Evolutionary conservation across 495 filamentous ascomycete species (phyloP), one percentile per base, ranked within the genome.

Genomic region (Aspergillus saccharolyticus): DNA sequence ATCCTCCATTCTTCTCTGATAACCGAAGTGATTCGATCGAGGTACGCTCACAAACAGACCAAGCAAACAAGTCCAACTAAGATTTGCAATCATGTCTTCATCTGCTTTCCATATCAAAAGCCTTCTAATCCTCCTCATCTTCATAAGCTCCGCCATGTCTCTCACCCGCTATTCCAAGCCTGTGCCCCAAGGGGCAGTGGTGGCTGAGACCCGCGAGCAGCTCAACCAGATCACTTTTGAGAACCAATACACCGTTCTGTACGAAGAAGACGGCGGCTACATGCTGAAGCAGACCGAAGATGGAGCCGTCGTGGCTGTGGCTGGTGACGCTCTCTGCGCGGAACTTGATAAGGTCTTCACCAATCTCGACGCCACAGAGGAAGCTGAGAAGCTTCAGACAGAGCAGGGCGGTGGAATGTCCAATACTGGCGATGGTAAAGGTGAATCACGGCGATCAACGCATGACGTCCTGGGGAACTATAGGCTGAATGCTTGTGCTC

Each of bases 251-350:
- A 54, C 52, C 3, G 21, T 54, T 14, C 52, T 54, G 21, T 12
- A 45, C 42, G 42, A 54, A 22, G 33, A 54, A 22, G 52, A 54
- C 17, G 42, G 52, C 25, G 52, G 51, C 42, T 45, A 54, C 52
- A 44, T 44, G 42, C 18, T 54, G 21, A 54, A 54, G 44, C 20
- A 54, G 15, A 50, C 17, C 20, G 47, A 50, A 9, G 18, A 25
- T n/a, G 42, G 52, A 7, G 9, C 42, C 16, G 42, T 28, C 14
- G 42, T 54, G 18, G 52, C 52, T 6, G 21, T 54, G 2, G 52
- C 52, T n/a, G 20, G 42, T 4, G 52, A 54, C 15, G 44, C 42
- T 24, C 52, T 54, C 20, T 54, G 52, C 17, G 42, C 52, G 2
- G 42, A 45, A n/a, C 21, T 54, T 14, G 42, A 45, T 25, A 20